Percentiles rank a stretch among this genome's conserved stretches.
Conservation (phyloP, 2,329 filamentous ascomycete species). For the Calonectria pauciramosa region DNA sequence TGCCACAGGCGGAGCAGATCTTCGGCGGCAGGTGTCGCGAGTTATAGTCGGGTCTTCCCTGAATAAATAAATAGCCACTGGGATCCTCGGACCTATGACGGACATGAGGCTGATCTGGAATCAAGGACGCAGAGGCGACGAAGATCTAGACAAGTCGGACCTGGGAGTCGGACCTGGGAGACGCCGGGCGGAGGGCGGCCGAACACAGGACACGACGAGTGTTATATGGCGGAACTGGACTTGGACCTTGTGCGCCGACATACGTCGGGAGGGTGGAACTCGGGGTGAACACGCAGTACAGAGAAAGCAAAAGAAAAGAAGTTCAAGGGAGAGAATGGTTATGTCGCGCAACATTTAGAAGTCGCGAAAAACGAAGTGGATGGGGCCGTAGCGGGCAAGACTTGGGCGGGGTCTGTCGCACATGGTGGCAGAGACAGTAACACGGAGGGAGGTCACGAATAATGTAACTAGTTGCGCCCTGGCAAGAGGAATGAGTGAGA, state of each 20-base stretch:
- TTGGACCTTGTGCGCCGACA: constrained; percentile 33
- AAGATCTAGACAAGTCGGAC: constrained; percentile 26
- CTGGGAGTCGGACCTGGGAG: background rate
- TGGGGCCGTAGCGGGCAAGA: constrained; percentile 32
- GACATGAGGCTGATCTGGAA: constrained; percentile 30
- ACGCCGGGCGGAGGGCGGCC: background rate
- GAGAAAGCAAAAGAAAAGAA: constrained; percentile 26
- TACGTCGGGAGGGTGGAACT: constrained; percentile 31
- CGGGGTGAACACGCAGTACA: constrained; percentile 29
- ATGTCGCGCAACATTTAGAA: constrained; percentile 35
- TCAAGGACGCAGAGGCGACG: constrained; percentile 19
- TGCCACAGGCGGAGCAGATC: constrained; percentile 34
- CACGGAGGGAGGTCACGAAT: constrained; percentile 38
- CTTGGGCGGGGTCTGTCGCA: constrained; percentile 40
- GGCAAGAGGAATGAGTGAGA: constrained; percentile 43
- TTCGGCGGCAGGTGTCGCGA: constrained; percentile 29
- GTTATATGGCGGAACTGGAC: constrained; percentile 40
- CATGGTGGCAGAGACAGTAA: constrained; percentile 40
- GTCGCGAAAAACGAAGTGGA: constrained; percentile 34
- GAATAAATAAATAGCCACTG: constrained; percentile 43
- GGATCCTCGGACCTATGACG: constrained; percentile 34
- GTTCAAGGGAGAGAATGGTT: constrained; percentile 35
- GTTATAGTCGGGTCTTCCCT: constrained; percentile 36
- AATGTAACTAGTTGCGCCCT: constrained; percentile 41
- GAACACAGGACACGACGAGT: constrained; percentile 26